phyloP scores from a whole-genome alignment of 1,284 basidiomycete genomes.

The Microbotryum scabiosae region DNA sequence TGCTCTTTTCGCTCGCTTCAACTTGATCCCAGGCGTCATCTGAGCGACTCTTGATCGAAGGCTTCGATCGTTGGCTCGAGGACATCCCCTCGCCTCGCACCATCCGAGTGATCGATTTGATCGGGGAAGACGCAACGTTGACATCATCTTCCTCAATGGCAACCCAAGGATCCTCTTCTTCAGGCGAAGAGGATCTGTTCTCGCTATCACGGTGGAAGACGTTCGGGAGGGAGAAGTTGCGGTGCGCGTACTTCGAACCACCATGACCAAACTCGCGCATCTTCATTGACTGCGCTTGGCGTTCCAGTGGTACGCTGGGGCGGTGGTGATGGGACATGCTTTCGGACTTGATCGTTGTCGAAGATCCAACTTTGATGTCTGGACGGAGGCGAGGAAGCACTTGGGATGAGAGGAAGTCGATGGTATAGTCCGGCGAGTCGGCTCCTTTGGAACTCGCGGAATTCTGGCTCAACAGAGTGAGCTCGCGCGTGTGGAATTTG shows the following conservation, averaged over 20 bases:
- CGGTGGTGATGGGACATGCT: background rate
- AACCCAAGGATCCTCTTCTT: slow-evolving; percentile 7
- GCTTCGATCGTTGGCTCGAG: slow-evolving; percentile 1
- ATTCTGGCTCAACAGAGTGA: background rate
- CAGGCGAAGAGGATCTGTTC: background rate
- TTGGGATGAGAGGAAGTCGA: slow-evolving; percentile 24
- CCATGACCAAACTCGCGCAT: background rate
- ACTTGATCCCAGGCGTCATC: background rate
- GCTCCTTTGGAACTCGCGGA: background rate
- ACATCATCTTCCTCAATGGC: slow-evolving; percentile 1
- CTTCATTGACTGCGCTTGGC: background rate
- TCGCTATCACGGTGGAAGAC: slow-evolving; percentile 1
- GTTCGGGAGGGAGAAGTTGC: slow-evolving; percentile 12
- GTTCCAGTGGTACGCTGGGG: background rate
- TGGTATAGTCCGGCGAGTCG: background rate
- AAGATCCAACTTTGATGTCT: slow-evolving; percentile 8
- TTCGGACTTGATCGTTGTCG: slow-evolving; percentile 3
- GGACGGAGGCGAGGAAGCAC: slow-evolving; percentile 23
- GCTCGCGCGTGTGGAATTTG: slow-evolving; percentile 4
- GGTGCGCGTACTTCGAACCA: background rate
- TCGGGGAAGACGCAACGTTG: background rate
- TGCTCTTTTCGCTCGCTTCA: background rate
- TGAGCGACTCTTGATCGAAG: background rate
- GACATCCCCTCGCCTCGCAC: background rate
- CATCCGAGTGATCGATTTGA: background rate